Base-by-base conservation (phyloP, 805 yeast genomes). In the Candida gorgasii region DNA sequence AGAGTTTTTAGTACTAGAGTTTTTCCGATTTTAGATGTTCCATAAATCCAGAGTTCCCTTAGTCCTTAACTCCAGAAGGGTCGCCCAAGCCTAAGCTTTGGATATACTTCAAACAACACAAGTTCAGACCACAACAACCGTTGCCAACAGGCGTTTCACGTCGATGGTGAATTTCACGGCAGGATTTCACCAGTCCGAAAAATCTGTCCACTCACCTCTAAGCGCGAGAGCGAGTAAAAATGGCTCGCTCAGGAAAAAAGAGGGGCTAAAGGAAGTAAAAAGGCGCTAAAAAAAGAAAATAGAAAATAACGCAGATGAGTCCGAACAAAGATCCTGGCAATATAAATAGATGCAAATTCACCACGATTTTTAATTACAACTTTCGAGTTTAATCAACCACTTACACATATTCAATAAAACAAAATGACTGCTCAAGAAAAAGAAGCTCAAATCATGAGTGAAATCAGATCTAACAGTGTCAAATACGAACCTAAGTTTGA, bases 371-470 rank as follows among this genome's bases (percentile, higher is more conserved):
- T 12, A 11, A 34, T 22, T 15, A 20, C 11, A 22, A 34, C 28
- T 34, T 22, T 14, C 19, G 4, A 34, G 37, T 23, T 34, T 34
- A 31, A 16, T 3, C 5, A 29, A 12, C 8, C 12, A 29, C 31
- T n/a, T 13, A 17, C 9, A 30, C 22, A 16, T 8, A 24, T 13
- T 18, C 11, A 41, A 19, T 19, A 12, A 16, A 38, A 4, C 23
- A 60, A 51, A 51, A 44, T 59, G 48, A 58, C 69, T 44, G 74
- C 74, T 42, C 63, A 57, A 45, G 74, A 70, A 55, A 70, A 70
- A 57, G 75, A 70, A 61, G 74, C 73, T 47, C 58, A 58, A 49
- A 69, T 70, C 50, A 69, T 70, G 75, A 59, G 60, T 33, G 75
- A 69, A 50, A 70, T 70, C 47, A 66, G 72, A 63, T 57, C 65